phyloP scores from a whole-genome alignment of 495 filamentous ascomycete species.

The Astrothelium subdiscretum region DNA sequence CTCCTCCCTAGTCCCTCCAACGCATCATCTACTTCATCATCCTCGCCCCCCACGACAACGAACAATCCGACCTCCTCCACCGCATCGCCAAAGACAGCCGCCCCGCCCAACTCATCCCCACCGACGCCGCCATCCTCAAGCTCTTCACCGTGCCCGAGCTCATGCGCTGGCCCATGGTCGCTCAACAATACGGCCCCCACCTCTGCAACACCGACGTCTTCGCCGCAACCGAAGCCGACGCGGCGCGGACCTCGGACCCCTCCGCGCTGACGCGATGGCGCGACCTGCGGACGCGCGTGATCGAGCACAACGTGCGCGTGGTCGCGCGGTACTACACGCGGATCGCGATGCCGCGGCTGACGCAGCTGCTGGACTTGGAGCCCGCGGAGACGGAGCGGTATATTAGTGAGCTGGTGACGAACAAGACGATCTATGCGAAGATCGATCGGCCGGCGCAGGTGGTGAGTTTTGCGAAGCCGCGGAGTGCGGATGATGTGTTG shows the following conservation, averaged over 20 bases:
- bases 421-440: slow-evolving; percentile 94
- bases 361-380: slow-evolving; percentile 76
- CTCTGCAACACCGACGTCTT: slow-evolving; percentile 90
- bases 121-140: slow-evolving; percentile 72
- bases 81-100: slow-evolving; percentile 64
- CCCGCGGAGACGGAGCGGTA: slow-evolving; percentile 97
- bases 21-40: slow-evolving; percentile 95
- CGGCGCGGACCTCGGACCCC: slow-evolving; percentile 39
- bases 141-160: slow-evolving; percentile 91
- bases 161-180: slow-evolving; percentile 94
- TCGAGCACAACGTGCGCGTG: slow-evolving; percentile 97
- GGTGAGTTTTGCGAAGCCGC: slow-evolving; percentile 84
- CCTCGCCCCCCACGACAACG: slow-evolving; percentile 93
- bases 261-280: slow-evolving; percentile 77
- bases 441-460: slow-evolving; percentile 89
- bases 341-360: slow-evolving; percentile 80
- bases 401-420: slow-evolving; percentile 86
- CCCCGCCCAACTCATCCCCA: slow-evolving; percentile 45
- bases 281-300: slow-evolving; percentile 92
- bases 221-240: slow-evolving; percentile 32
- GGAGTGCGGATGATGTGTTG: slow-evolving; percentile 91
- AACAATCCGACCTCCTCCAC: slow-evolving; percentile 94
- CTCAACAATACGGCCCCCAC: slow-evolving; percentile 74
- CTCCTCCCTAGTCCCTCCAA: slow-evolving; percentile 58
- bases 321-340: slow-evolving; percentile 98